A percentile compares a stretch with the other conserved stretches of the same genome.
phyloP scores from a whole-genome alignment of 1,139 yeast genomes.

The Geotrichum klebahnii region DNA sequence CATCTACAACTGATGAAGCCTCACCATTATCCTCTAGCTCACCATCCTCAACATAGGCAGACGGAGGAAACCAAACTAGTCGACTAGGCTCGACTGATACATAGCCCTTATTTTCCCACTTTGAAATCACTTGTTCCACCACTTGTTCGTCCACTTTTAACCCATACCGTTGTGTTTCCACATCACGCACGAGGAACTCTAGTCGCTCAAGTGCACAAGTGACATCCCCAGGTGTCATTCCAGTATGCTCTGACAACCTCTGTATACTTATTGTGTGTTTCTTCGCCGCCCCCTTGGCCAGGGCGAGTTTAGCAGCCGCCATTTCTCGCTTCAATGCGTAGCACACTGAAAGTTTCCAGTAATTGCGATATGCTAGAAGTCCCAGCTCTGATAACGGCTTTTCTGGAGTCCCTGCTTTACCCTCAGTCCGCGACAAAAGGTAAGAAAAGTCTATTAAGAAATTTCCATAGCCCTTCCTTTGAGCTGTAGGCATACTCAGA shows the following conservation, averaged over 20 bases:
- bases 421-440: constrained; percentile 66
- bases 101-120: constrained; percentile 58
- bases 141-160: constrained; percentile 50
- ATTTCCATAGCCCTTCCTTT: constrained; percentile 85
- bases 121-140: constrained; percentile 46
- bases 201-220: constrained; percentile 80
- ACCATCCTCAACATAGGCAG: not conserved
- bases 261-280: constrained; percentile 2
- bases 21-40: not conserved
- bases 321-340: constrained; percentile 41
- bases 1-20: not conserved
- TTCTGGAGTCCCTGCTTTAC: constrained; percentile 86
- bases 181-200: constrained; percentile 53
- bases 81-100: constrained; percentile 49
- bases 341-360: constrained; percentile 74
- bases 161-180: constrained; percentile 43
- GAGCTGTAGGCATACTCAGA: constrained; percentile 80
- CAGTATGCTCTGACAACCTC: constrained; percentile 65
- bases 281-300: not conserved
- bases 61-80: constrained; percentile 53
- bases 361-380: constrained; percentile 74
- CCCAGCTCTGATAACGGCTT: constrained; percentile 90
- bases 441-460: constrained; percentile 87
- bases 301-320: no score
- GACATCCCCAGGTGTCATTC: constrained; percentile 79